A percentile compares a stretch with the other conserved stretches of the same genome.
These are phyloP conservation scores for Wickerhamia fluorescens DNA, from an alignment of 805 yeast genomes.

Conservation along the genomic window DNA sequence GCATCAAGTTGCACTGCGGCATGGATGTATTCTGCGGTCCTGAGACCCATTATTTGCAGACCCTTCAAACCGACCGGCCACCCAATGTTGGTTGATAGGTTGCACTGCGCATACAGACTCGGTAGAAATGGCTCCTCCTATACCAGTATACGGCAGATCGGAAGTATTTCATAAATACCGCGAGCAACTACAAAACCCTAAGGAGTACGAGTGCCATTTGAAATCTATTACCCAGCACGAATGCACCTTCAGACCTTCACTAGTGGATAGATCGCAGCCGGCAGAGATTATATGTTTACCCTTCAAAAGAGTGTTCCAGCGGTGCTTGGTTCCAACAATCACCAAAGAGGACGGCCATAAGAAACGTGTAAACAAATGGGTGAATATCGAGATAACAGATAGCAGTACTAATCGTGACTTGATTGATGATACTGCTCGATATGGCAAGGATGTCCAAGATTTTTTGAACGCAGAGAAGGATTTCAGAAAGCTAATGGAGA, in stretches of 20 bases:
- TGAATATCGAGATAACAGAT: slow-evolving; percentile 34
- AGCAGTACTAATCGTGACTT: slow-evolving; percentile 22
- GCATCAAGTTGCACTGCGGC: too few relatives aligned
- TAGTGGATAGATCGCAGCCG: slow-evolving; percentile 12
- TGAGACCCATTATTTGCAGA: too few relatives aligned
- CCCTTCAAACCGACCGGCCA: too few relatives aligned
- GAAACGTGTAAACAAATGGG: slow-evolving; percentile 20
- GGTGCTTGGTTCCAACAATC: slow-evolving; percentile 25
- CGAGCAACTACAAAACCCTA: slow-evolving; percentile 22
- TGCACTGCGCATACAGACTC: too few relatives aligned
- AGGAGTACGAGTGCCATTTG: slow-evolving; percentile 25
- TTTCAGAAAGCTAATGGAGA: slow-evolving; percentile 25
- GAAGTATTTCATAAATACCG: slow-evolving; percentile 22
- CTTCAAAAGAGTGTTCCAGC: slow-evolving; percentile 34
- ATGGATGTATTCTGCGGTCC: too few relatives aligned
- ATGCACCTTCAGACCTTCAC: slow-evolving; percentile 30
- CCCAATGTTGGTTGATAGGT: too few relatives aligned
- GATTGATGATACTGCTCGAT: slow-evolving; percentile 13
- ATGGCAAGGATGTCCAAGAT: slow-evolving; percentile 21
- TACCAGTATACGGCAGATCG: slow-evolving; percentile 27
- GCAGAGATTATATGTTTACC: slow-evolving; percentile 37
- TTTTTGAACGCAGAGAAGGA: slow-evolving; percentile 34
- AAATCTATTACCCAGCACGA: slow-evolving; percentile 33
- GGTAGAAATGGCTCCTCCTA: slow-evolving; percentile 37
- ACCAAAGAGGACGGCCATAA: slow-evolving; percentile 20